Base-by-base conservation (phyloP, 2,329 filamentous ascomycete genomes). In the Pseudofabraea citricarpa region DNA sequence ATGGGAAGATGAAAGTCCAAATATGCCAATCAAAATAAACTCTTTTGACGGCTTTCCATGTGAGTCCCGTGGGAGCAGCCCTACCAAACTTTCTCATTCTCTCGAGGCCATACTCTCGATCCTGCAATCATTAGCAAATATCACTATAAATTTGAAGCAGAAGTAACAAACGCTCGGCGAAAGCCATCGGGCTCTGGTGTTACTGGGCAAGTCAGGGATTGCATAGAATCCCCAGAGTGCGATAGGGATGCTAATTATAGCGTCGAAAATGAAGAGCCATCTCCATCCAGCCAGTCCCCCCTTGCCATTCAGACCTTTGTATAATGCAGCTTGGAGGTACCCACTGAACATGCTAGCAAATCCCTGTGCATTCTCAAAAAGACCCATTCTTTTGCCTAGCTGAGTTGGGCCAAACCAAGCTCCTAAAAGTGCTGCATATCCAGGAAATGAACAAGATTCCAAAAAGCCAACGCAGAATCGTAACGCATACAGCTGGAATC, bases 111-210 rank as follows among this genome's bases (percentile, higher is more conserved):
- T 44, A 44, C n/a, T 44, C 9, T 74, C 74, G 77, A 1, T 74
- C 75, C 12, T 61, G 61, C 46, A 68, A 71, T 3, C 74, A 73
- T 19, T 64, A 59, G 12, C 52, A 58, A 0, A 70, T 72, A 8
- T 67, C 66, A 2, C 77, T 61, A 37, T 22, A 37, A n/a, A n/a
- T 32, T 45, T 75, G 75, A 3, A 76, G 69, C 0, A 62, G 72
- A 0, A 73, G 6, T 12, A 67, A 68, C 75, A 75, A 5, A 79
- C 56, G 47, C 76, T 79, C 1, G 75, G 75, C 3, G 64, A 68
- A 45, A 56, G 44, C 46, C 49, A 54, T 6, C 41, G 37, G 9
- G 51, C 54, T 6, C 45, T 40, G 3, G 45, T 47, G 13, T 27
- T 47, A 37, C 33, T 20, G 2, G 45, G 45, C 6, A 47, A 16